These are phyloP conservation scores for Teratosphaeria pseudoeucalypti DNA, from an alignment of 2,329 filamentous ascomycete species.

Conservation along the genomic window DNA sequence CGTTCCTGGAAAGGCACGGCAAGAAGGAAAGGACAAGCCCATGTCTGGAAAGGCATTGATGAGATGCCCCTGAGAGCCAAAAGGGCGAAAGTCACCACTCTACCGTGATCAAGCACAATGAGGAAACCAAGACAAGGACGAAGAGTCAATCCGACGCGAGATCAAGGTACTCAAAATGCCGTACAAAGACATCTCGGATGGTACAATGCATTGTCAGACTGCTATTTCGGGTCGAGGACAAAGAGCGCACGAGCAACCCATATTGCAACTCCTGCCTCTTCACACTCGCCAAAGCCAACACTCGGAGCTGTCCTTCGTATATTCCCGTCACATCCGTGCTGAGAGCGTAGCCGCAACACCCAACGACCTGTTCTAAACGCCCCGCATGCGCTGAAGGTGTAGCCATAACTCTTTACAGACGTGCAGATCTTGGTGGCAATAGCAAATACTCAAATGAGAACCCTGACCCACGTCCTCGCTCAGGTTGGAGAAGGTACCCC, in stretches of 20 bases:
- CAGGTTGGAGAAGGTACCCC: slow-evolving; percentile 2
- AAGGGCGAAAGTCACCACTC: background rate
- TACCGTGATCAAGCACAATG: background rate
- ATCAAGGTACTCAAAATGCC: background rate
- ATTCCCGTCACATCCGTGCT: too few species aligned
- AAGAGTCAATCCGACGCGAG: background rate
- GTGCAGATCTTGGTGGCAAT: slow-evolving; percentile 36
- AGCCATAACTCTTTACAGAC: background rate
- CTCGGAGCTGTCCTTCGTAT: too few species aligned
- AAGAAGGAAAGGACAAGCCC: background rate
- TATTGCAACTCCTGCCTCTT: background rate
- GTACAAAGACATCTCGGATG: background rate
- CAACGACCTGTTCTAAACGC: background rate
- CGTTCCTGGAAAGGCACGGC: background rate
- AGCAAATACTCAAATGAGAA: slow-evolving; percentile 38
- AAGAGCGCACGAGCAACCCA: background rate
- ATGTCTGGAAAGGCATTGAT: background rate
- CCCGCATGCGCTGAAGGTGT: background rate
- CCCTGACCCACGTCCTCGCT: slow-evolving; percentile 28
- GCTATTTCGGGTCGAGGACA: background rate
- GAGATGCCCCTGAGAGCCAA: background rate
- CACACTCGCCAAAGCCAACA: background rate
- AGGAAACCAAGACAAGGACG: background rate
- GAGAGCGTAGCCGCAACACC: background rate
- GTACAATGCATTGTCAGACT: background rate